phyloP scores from a whole-genome alignment of 768 basidiomycete genomes.

The Tylopilus plumbeoviolaceoides region DNA sequence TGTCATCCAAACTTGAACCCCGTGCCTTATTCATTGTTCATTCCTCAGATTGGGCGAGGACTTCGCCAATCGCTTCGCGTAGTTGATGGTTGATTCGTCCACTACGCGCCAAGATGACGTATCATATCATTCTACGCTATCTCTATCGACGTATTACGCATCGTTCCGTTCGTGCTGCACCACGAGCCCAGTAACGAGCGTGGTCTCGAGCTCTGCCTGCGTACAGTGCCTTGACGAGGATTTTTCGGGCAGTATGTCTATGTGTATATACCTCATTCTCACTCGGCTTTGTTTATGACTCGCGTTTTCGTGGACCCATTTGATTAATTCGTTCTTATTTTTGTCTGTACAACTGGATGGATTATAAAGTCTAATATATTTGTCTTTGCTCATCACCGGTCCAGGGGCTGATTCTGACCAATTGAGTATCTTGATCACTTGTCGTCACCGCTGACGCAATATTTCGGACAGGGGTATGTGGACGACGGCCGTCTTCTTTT shows the following conservation, averaged over 20 bases:
- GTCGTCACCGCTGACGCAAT: conserved; percentile 26
- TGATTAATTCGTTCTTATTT: background rate
- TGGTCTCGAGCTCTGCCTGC: conserved; percentile 48
- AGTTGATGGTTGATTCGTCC: conserved; percentile 38
- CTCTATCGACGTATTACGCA: conserved; percentile 54
- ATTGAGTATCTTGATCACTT: background rate
- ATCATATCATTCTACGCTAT: conserved; percentile 33
- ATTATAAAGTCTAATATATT: conserved; percentile 19
- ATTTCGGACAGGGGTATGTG: conserved; percentile 10
- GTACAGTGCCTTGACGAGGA: conserved; percentile 20
- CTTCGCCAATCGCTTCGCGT: conserved; percentile 38
- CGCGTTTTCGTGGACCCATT: conserved; percentile 10
- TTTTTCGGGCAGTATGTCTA: conserved; percentile 22
- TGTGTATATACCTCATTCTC: conserved; percentile 7
- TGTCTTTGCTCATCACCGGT: background rate
- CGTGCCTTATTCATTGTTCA: conserved; percentile 15
- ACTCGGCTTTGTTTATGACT: conserved; percentile 4
- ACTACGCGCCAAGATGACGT: conserved; percentile 28
- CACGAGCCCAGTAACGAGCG: conserved; percentile 63
- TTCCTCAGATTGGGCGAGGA: conserved; percentile 29
- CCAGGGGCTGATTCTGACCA: background rate
- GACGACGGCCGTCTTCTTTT: background rate
- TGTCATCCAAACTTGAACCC: background rate
- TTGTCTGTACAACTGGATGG: background rate
- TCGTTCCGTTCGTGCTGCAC: conserved; percentile 55